A percentile compares a stretch with the other conserved stretches of the same genome.
Conservation (phyloP, 1,139 yeast species). For the Geotrichum cucujoidarum region DNA sequence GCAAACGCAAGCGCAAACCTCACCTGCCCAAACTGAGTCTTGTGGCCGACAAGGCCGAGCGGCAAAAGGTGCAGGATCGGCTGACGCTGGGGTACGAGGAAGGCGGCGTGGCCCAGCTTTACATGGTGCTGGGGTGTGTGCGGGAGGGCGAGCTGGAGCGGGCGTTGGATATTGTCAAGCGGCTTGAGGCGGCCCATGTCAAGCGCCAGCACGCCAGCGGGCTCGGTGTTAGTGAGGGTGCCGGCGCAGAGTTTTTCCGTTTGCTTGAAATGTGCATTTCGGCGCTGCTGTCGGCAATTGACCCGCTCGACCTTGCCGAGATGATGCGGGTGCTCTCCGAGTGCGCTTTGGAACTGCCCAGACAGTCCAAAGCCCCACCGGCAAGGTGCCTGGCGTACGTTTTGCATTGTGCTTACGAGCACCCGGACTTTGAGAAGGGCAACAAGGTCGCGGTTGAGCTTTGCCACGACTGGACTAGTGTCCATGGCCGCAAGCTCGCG, state of each 20-base stretch:
- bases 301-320: not conserved
- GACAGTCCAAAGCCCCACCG: not conserved
- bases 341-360: not conserved
- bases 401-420: slow-evolving; percentile 22
- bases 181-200: not conserved
- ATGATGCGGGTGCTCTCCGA: slow-evolving; percentile 4
- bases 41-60: not conserved
- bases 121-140: slow-evolving; percentile 8
- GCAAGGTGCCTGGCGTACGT: slow-evolving; percentile 21
- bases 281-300: slow-evolving; percentile 3
- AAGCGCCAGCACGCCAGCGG: too few species aligned
- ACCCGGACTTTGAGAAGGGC: slow-evolving; percentile 7
- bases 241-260: not conserved
- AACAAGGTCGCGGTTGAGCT: slow-evolving; percentile 12
- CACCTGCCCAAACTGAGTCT: not conserved
- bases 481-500: slow-evolving; percentile 4
- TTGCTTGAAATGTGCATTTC: slow-evolving; percentile 9
- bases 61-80: not conserved
- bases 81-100: not conserved
- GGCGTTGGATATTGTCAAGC: too few species aligned
- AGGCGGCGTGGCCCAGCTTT: slow-evolving; percentile 2
- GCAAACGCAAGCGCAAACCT: not conserved
- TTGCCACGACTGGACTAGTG: slow-evolving; percentile 13
- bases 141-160: slow-evolving; percentile 7
- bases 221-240: too few species aligned